phyloP scores from a whole-genome alignment of 345 rosid species.

The Corchorus capsularis region DNA sequence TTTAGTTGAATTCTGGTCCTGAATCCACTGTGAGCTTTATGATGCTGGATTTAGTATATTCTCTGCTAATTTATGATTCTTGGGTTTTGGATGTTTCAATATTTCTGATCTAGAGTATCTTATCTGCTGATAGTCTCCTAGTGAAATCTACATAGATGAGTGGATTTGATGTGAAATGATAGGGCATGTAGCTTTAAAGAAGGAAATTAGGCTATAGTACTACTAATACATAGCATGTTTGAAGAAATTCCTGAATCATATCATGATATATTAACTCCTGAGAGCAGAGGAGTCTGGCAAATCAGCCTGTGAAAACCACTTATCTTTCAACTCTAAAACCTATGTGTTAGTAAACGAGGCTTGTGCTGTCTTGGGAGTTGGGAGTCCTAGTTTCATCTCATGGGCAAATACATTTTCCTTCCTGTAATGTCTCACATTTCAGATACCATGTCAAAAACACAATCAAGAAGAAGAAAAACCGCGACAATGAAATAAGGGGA shows the following conservation, averaged over 20 bases:
- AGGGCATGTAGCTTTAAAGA: background rate
- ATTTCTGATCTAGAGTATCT: background rate
- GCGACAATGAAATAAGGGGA: too few relatives aligned
- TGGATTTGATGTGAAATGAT: background rate
- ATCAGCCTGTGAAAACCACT: background rate
- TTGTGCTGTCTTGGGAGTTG: too few relatives aligned
- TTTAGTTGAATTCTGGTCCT: background rate
- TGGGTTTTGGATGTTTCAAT: background rate
- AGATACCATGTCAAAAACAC: too few relatives aligned
- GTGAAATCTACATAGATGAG: background rate
- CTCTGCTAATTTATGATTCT: background rate
- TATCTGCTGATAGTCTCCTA: background rate
- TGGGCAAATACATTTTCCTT: too few relatives aligned
- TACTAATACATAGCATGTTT: too few relatives aligned
- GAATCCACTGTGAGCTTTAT: background rate
- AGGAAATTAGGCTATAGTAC: background rate
- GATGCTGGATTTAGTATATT: slow-evolving; percentile 9
- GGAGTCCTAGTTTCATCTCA: too few relatives aligned
- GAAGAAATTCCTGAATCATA: too few relatives aligned
- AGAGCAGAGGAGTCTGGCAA: background rate
- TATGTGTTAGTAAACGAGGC: too few relatives aligned
- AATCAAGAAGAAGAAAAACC: too few relatives aligned
- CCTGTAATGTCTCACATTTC: too few relatives aligned
- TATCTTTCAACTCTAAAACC: too few relatives aligned
- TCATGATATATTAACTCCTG: too few relatives aligned